phyloP scores from a whole-genome alignment of 352 stramenopile species.

The Phytophthora sojae region DNA sequence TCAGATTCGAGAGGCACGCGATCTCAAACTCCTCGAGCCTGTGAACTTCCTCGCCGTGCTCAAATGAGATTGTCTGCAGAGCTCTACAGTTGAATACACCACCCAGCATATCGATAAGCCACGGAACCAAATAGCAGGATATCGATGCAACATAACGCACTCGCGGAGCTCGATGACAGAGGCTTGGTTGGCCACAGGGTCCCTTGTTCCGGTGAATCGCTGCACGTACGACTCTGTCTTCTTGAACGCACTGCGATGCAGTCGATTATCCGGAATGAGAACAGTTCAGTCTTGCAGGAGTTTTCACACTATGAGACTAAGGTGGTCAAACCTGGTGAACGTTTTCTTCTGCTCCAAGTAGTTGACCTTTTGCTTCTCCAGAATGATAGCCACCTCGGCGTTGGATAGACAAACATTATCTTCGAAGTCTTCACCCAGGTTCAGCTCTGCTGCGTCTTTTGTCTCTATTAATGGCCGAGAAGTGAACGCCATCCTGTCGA shows the following conservation, averaged over 20 bases:
- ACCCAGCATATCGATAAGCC: neutral
- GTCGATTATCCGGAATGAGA: neutral
- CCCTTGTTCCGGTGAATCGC: slow-evolving; percentile 87
- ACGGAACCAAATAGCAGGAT: neutral
- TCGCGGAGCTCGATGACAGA: slow-evolving; percentile 87
- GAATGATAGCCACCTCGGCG: slow-evolving; percentile 83
- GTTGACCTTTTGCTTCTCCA: slow-evolving; percentile 88
- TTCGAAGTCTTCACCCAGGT: slow-evolving; percentile 84
- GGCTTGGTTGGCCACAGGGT: slow-evolving; percentile 87
- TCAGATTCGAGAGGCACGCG: slow-evolving; percentile 85
- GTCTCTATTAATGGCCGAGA: slow-evolving; percentile 78
- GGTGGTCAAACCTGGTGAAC: slow-evolving; percentile 58
- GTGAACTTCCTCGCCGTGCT: slow-evolving; percentile 73
- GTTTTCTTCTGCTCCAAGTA: slow-evolving; percentile 89
- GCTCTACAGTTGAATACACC: slow-evolving; percentile 41
- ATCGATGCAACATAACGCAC: slow-evolving; percentile 39
- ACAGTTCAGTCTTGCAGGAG: neutral
- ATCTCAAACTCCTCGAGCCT: slow-evolving; percentile 89
- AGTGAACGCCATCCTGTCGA: slow-evolving; percentile 57
- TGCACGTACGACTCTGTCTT: slow-evolving; percentile 91
- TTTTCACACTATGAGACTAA: neutral
- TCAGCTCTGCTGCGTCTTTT: slow-evolving; percentile 85
- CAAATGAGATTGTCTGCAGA: slow-evolving; percentile 78
- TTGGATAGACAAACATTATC: slow-evolving; percentile 86
- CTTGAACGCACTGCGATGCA: slow-evolving; percentile 69